A percentile compares a stretch with the other conserved stretches of the same genome.
Conservation (phyloP, 2,329 filamentous ascomycete species). For the Zymoseptoria tritici region DNA sequence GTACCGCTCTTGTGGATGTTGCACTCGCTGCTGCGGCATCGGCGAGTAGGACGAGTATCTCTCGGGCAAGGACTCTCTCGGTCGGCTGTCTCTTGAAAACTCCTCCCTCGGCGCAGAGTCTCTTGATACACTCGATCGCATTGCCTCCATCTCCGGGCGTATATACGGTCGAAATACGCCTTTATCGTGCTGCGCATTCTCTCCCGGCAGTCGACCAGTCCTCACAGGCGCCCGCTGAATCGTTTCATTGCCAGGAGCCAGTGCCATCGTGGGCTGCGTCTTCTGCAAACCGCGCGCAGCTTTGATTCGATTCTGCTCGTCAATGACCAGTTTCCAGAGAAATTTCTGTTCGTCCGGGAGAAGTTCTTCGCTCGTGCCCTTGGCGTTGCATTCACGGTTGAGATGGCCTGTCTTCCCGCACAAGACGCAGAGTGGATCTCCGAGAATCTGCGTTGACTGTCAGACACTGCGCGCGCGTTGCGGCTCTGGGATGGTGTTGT, state of each 20-base stretch:
- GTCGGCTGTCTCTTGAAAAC: neutral
- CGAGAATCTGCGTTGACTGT: conserved; percentile 1
- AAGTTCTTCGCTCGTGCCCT: conserved; percentile 6
- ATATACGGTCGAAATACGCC: neutral
- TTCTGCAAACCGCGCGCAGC: conserved; percentile 4
- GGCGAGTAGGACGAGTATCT: neutral
- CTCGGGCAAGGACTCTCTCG: neutral
- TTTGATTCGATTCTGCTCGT: conserved; percentile 12
- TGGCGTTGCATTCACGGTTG: conserved; percentile 1
- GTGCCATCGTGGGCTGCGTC: neutral
- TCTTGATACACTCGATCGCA: neutral
- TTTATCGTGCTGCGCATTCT: neutral
- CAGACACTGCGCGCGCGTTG: neutral
- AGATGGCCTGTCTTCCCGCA: conserved; percentile 16
- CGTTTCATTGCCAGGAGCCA: neutral
- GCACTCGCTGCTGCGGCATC: neutral
- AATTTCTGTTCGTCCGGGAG: conserved; percentile 8
- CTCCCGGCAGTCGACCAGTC: neutral
- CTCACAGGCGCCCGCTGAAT: neutral
- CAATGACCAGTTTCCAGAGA: conserved; percentile 8
- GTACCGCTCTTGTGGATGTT: neutral
- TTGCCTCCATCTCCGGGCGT: neutral
- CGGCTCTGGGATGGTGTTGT: neutral
- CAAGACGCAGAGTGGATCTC: conserved; percentile 15
- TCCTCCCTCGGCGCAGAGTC: neutral